phyloP scores from a whole-genome alignment of 108 stramenopile genomes.

The Skeletonema costatum region DNA sequence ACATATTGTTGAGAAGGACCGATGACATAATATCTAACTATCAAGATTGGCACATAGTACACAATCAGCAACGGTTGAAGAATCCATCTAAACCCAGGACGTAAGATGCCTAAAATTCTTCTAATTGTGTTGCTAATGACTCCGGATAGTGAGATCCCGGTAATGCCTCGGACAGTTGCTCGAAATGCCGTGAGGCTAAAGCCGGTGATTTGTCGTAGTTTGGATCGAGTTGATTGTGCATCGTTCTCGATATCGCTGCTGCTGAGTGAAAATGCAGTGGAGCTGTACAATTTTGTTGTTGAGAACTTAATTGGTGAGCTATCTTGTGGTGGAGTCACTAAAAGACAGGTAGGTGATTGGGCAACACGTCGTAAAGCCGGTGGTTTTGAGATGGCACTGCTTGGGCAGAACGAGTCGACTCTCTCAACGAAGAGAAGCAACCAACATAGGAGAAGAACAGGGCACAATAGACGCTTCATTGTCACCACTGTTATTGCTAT shows the following conservation, averaged over 20 bases:
- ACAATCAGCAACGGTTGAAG: slow-evolving; percentile 68
- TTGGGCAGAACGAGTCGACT: background rate
- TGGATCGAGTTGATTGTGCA: slow-evolving; percentile 27
- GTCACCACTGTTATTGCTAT: background rate
- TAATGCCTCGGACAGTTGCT: slow-evolving; percentile 53
- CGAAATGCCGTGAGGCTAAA: slow-evolving; percentile 72
- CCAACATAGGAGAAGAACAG: background rate
- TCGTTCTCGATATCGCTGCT: background rate
- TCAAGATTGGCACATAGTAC: slow-evolving; percentile 65
- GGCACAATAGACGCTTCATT: background rate
- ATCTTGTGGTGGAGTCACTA: background rate
- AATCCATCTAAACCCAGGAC: slow-evolving; percentile 61
- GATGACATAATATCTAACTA: slow-evolving; percentile 25
- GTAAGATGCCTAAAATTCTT: slow-evolving; percentile 10
- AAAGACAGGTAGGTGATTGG: background rate
- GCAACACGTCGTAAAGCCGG: background rate
- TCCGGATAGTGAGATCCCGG: slow-evolving; percentile 63
- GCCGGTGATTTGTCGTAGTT: slow-evolving; percentile 57
- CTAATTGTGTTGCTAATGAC: slow-evolving; percentile 5
- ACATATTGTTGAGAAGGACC: slow-evolving; percentile 35
- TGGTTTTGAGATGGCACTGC: slow-evolving; percentile 4
- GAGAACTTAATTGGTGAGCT: background rate
- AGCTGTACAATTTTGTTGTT: background rate
- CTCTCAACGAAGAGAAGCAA: background rate
- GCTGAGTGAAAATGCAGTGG: background rate